Conservation (phyloP, 306 rosid genomes). For the Prinsepia uniflora region DNA sequence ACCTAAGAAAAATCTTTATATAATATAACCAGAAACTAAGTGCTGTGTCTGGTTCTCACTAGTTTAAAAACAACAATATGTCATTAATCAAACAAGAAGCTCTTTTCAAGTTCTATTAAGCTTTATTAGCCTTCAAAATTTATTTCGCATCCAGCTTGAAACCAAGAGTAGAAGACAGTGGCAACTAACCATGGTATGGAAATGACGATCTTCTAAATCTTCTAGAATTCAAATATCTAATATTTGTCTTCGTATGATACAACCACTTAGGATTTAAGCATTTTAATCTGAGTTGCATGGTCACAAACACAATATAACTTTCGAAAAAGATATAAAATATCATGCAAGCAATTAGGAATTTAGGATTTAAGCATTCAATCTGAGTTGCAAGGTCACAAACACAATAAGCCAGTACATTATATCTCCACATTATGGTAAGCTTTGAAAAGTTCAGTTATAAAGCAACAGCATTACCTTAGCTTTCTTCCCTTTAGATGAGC, state of each 20-base stretch:
- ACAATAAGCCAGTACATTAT: background rate
- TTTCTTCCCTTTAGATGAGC: constrained; percentile 62
- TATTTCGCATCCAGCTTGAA: background rate
- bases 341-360: background rate
- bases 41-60: background rate
- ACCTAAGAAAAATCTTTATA: background rate
- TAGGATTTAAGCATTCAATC: background rate
- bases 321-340: too few relatives aligned
- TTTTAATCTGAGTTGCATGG: background rate
- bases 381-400: background rate
- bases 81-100: background rate
- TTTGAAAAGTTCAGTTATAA: background rate
- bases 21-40: background rate
- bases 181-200: background rate
- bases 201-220: background rate
- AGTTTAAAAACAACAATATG: background rate
- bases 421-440: constrained; percentile 1
- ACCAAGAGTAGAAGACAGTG: background rate
- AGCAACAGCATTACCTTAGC: constrained; percentile 52
- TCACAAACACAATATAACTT: constrained; percentile 5
- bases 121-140: background rate
- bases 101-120: background rate
- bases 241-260: background rate
- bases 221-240: background rate
- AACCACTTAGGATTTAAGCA: background rate